Evolutionary conservation across 768 basidiomycete genomes (phyloP), one percentile per base, ranked within the genome.

Genomic region (Austroboletus eburneus): DNA sequence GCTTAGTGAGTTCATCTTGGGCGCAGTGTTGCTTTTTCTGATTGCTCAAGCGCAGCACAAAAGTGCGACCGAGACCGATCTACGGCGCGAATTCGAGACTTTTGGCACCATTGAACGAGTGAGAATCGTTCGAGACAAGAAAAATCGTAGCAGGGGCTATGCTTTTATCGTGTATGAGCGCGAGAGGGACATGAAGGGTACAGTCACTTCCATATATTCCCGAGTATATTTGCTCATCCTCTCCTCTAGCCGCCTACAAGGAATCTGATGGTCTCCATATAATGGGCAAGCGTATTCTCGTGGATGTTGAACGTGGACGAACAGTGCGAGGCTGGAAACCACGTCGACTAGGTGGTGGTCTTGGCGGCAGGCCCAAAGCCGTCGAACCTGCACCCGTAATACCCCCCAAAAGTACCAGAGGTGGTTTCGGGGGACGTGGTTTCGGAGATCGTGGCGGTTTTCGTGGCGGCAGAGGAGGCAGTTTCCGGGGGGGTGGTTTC

Each of bases 311-410:
- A 69, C 86, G 96, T 29, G 96, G 96, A 17, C 82, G 96, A 40
- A 99, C 96, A 10, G 96, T 99, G 22, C 83, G 95, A 49, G 96
- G 94, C 3, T 99, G 96, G 96, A 97, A 96, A 64, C 96, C 96
- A 2, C 85, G 92, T 40, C 83, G 94, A 43, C 73, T 98, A 0
- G 96, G 95, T 17, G 96, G 96, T n/a, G 96, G 96, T 5, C 77
- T 98, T n/a, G 96, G 96, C n/a, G 96, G 96, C 22, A 79, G 95
- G 49, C 92, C 94, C 17, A 98, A 98, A 65, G 83, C 82, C 4
- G 80, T 79, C 1, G 79, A 78, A 46, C 56, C 66, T 12, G 52
- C 63, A 27, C 50, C 61, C 30, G 61, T 74, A 4, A 45, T 67
- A 48, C 3, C 16, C 43, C 48, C 61, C 12, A 61, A 65, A 4